Evolutionary conservation across 2,329 filamentous ascomycete species (phyloP), one percentile per base, ranked within the genome.

Genomic region (Chlorencoelia australis): DNA sequence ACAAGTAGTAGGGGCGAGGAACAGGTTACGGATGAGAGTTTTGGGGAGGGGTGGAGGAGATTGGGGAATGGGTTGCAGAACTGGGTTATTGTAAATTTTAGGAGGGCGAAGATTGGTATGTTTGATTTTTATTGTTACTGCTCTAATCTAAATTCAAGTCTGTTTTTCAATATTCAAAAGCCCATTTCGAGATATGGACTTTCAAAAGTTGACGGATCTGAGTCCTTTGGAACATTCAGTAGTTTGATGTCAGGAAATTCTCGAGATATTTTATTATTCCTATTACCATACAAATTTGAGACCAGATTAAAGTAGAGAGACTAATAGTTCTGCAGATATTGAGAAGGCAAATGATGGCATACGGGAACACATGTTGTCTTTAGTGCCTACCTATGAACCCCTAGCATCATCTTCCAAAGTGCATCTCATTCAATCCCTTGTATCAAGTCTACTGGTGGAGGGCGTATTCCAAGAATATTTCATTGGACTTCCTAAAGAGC

Each of bases 61-160:
- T 55, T 85, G 30, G 72, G 73, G 14, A 79, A 83, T 49, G 72
- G 78, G 16, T 59, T 83, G 47, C 79, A 84, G 59, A 83, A 85
- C 49, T 86, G 80, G 80, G 72, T 79, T 3, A 75, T 85, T 48
- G 69, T 72, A 17, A 73, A 81, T 53, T 85, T 81, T 46, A 67
- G 80, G 34, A 72, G 71, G 43, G 66, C 70, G 9, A 80, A 69
- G 59, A 58, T 80, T 34, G 50, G 58, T 58, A 55, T 19, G 47
- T 46, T 39, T 35, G 10, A 18, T 30, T 20, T 20, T 21, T 29
- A 24, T 34, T 33, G 14, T 31, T 28, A n/a, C n/a, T n/a, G n/a
- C n/a, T n/a, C n/a, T n/a, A n/a, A n/a, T n/a, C n/a, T n/a, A n/a
- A n/a, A n/a, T n/a, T n/a, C n/a, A n/a, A n/a, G n/a, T n/a, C n/a